Evolutionary conservation across 352 stramenopile genomes (phyloP).

Genomic region (Globisporangium carolinianum): DNA sequence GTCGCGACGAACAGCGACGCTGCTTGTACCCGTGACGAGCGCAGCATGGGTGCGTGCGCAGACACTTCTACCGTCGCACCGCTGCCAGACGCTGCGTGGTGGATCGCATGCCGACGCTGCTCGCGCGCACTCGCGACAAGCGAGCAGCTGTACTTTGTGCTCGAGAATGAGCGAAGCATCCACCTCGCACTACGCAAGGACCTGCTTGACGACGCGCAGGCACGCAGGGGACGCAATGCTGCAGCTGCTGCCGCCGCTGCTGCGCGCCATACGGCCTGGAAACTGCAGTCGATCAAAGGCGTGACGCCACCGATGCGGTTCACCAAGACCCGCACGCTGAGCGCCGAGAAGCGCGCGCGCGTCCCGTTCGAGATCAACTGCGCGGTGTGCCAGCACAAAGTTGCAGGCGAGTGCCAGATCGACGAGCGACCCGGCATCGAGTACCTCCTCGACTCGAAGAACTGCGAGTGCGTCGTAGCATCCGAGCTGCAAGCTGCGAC

Average conservation of each 20-base stretch:
- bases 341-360: conserved; percentile 24
- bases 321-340: conserved; percentile 38
- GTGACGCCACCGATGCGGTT: conserved; percentile 31
- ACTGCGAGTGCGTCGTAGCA: conserved; percentile 28
- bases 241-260: neutral
- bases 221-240: neutral
- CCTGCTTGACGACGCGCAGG: conserved; percentile 9
- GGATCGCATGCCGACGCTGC: conserved; percentile 12
- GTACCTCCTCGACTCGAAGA: conserved; percentile 46
- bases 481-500: neutral
- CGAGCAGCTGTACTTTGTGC: conserved; percentile 12
- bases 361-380: conserved; percentile 57
- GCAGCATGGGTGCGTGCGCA: neutral
- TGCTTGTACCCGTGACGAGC: no score
- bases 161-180: conserved; percentile 11
- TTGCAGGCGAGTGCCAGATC: conserved; percentile 44
- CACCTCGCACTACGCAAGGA: conserved; percentile 14
- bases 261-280: conserved; percentile 18
- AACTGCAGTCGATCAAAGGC: conserved; percentile 19
- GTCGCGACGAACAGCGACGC: no score
- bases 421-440: conserved; percentile 31
- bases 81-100: conserved; percentile 2
- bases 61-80: neutral
- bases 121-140: conserved; percentile 2
- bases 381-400: conserved; percentile 32